phyloP scores from a whole-genome alignment of 192 early-diverging fungal genomes.

The Umbelopsis sp. region DNA sequence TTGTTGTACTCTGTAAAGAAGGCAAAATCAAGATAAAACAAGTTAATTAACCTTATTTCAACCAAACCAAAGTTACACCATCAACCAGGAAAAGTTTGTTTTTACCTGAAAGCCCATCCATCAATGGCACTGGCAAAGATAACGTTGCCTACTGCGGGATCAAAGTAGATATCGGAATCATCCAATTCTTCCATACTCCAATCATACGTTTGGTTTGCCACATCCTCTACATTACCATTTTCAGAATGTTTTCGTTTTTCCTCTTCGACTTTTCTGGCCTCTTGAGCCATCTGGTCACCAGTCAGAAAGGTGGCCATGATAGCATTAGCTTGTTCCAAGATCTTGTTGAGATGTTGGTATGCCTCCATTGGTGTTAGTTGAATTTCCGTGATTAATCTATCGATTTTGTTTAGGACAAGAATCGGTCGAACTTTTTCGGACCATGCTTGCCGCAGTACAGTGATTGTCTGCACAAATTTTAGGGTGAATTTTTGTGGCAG shows the following conservation, averaged over 20 bases:
- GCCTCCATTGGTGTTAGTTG: slow-evolving; percentile 92
- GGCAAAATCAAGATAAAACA: no score
- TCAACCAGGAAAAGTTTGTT: neutral
- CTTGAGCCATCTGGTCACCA: slow-evolving; percentile 85
- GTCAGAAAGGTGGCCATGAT: slow-evolving; percentile 93
- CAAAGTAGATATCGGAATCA: slow-evolving; percentile 94
- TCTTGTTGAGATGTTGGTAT: slow-evolving; percentile 88
- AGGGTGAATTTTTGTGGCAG: no score
- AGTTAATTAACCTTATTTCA: neutral
- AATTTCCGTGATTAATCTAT: slow-evolving; percentile 91
- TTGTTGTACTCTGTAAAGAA: slow-evolving; percentile 68
- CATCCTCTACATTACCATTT: slow-evolving; percentile 42
- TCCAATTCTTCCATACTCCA: slow-evolving; percentile 90
- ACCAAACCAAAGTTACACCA: neutral
- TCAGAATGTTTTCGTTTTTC: slow-evolving; percentile 45
- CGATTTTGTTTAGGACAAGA: slow-evolving; percentile 98
- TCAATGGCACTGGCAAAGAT: slow-evolving; percentile 95
- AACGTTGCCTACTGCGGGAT: slow-evolving; percentile 94
- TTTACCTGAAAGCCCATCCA: slow-evolving; percentile 94
- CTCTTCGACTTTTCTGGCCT: slow-evolving; percentile 57
- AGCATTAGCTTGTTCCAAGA: slow-evolving; percentile 96
- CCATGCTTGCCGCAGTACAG: slow-evolving; percentile 95
- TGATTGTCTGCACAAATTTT: slow-evolving; percentile 70
- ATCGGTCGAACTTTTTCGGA: slow-evolving; percentile 87
- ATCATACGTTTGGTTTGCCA: slow-evolving; percentile 54